Conservation (phyloP, 2,329 filamentous ascomycete species). For the Ceratocystis destructans region DNA sequence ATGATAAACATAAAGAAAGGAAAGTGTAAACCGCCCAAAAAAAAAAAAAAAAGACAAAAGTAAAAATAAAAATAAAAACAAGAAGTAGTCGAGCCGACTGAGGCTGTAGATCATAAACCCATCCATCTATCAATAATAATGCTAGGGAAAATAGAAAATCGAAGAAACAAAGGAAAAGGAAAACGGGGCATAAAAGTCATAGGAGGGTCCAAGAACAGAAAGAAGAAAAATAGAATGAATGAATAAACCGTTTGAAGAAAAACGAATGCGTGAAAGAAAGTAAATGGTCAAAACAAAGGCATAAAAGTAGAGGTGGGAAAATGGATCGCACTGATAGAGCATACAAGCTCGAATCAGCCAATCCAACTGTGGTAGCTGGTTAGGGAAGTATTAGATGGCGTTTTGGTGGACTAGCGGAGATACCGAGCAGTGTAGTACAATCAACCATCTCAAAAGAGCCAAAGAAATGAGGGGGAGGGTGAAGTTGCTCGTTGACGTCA, state of each 20-base stretch:
- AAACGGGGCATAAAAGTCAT: background rate
- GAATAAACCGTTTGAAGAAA: background rate
- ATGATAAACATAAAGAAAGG: background rate
- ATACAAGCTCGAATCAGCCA: background rate
- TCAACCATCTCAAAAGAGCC: background rate
- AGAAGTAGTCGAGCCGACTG: constrained; percentile 3
- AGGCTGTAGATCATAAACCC: background rate
- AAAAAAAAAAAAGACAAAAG: background rate
- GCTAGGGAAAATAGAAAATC: background rate
- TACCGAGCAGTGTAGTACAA: background rate
- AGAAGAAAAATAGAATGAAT: background rate
- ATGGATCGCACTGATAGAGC: background rate
- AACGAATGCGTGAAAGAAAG: background rate
- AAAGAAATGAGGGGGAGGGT: background rate
- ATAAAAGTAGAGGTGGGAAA: no score
- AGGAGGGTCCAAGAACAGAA: background rate
- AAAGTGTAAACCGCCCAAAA: background rate
- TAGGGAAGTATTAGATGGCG: background rate
- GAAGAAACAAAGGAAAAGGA: background rate
- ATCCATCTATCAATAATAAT: background rate
- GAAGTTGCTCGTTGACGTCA: background rate
- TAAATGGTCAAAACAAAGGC: background rate
- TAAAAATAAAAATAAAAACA: background rate
- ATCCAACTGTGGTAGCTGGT: background rate
- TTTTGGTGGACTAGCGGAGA: background rate